phyloP scores from a whole-genome alignment of 768 basidiomycete genomes.

The Boletus rufocinnamomeus region DNA sequence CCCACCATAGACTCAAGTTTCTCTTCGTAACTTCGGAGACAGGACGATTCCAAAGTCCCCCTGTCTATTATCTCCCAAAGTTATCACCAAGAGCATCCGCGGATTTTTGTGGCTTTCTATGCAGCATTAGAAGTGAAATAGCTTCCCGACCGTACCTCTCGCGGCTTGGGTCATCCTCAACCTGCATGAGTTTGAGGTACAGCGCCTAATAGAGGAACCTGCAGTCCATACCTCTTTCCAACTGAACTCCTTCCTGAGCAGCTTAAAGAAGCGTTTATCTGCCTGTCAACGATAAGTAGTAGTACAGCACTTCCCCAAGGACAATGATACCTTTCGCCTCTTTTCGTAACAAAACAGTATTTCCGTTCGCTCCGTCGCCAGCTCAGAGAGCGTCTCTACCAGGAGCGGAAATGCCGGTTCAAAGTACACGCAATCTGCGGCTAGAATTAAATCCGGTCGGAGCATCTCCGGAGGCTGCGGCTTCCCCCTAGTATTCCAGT shows the following conservation, averaged over 20 bases:
- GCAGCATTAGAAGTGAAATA: conserved; percentile 57
- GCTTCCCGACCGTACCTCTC: conserved; percentile 61
- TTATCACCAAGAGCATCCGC: neutral
- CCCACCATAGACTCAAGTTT: neutral
- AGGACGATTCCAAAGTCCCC: neutral
- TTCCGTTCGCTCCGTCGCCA: conserved; percentile 58
- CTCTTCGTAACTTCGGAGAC: neutral
- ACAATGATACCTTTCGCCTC: conserved; percentile 68
- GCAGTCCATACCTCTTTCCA: conserved; percentile 59
- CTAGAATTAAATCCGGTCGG: conserved; percentile 71
- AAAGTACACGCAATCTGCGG: conserved; percentile 95
- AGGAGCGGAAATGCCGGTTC: conserved; percentile 91
- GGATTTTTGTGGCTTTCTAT: conserved; percentile 17
- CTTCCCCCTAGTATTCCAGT: conserved; percentile 57
- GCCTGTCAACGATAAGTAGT: conserved; percentile 50
- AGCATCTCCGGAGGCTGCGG: conserved; percentile 48
- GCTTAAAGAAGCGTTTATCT: conserved; percentile 81
- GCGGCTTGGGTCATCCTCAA: conserved; percentile 62
- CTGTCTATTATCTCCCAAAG: neutral
- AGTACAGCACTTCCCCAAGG: neutral
- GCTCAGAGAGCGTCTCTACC: conserved; percentile 71
- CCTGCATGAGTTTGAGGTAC: conserved; percentile 38
- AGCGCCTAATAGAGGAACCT: neutral
- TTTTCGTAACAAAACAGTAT: conserved; percentile 94
- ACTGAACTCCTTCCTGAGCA: conserved; percentile 76